Conservation (phyloP, 1,139 yeast species). For the Yamadazyma taylorii region DNA sequence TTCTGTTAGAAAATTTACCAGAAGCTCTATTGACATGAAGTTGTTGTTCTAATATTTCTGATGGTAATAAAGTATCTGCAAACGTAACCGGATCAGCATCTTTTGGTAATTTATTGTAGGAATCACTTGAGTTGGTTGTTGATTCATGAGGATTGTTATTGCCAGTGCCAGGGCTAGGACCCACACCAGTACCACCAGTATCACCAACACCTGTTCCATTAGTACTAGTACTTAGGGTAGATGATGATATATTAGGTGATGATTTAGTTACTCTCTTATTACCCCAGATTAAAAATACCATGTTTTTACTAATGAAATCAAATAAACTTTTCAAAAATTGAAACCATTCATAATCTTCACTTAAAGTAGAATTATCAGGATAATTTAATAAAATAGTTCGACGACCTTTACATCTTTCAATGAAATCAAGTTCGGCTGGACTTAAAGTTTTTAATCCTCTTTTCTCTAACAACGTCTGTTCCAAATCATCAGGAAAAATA, state of each 20-base stretch:
- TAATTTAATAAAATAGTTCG: conserved; percentile 59
- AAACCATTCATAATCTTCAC: conserved; percentile 36
- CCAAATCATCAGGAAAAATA: conserved; percentile 70
- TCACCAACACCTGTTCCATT: neutral
- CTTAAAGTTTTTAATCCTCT: conserved; percentile 39
- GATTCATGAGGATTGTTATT: no score
- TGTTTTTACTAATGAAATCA: conserved; percentile 75
- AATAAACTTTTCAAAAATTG: conserved; percentile 58
- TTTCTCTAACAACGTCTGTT: conserved; percentile 33
- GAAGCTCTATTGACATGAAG: conserved; percentile 37
- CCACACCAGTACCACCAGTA: no score
- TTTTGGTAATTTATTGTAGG: no score
- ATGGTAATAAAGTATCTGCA: conserved; percentile 35
- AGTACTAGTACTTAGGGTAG: conserved; percentile 6
- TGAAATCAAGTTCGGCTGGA: conserved; percentile 72
- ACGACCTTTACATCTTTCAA: conserved; percentile 67
- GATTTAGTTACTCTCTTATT: conserved; percentile 38
- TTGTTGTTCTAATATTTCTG: conserved; percentile 50
- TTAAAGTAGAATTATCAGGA: conserved; percentile 43
- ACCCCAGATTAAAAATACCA: conserved; percentile 73
- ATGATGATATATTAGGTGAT: conserved; percentile 3
- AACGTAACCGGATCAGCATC: neutral
- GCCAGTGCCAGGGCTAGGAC: no score
- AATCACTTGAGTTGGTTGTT: conserved; percentile 1
- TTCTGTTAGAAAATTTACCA: conserved; percentile 35